Percentiles rank a stretch among this genome's conserved stretches.
Conservation (phyloP, 2,329 filamentous ascomycete genomes). For the Myriosclerotinia curreyana region DNA sequence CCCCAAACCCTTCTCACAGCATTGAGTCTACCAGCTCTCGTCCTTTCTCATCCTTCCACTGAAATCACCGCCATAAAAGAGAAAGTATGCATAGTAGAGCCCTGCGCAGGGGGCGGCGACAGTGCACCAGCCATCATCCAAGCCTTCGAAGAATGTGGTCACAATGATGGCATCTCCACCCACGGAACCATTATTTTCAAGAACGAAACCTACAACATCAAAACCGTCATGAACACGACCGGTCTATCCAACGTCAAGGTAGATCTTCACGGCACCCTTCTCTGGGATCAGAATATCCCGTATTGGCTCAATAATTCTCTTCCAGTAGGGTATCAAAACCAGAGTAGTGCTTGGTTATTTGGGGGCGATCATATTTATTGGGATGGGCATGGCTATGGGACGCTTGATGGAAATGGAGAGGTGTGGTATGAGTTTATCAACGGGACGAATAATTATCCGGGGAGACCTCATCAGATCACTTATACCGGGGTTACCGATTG, state of each 20-base stretch:
- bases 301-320: slow-evolving; percentile 42
- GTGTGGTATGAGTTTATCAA: slow-evolving; percentile 55
- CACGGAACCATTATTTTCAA: slow-evolving; percentile 43
- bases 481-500: slow-evolving; percentile 48
- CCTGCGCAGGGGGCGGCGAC: slow-evolving; percentile 31
- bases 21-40: neutral
- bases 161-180: slow-evolving; percentile 28
- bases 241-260: slow-evolving; percentile 45
- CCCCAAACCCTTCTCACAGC: slow-evolving; percentile 11
- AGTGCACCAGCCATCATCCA: slow-evolving; percentile 42
- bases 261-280: slow-evolving; percentile 55
- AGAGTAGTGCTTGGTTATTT: slow-evolving; percentile 53
- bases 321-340: slow-evolving; percentile 54
- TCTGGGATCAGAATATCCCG: slow-evolving; percentile 11
- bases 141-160: slow-evolving; percentile 44
- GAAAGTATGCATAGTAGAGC: slow-evolving; percentile 26
- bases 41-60: neutral
- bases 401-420: slow-evolving; percentile 58
- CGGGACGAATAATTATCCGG: slow-evolving; percentile 46
- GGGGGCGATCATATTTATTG: slow-evolving; percentile 52
- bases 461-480: slow-evolving; percentile 52
- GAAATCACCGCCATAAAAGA: neutral
- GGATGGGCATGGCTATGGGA: slow-evolving; percentile 51
- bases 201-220: slow-evolving; percentile 46
- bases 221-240: slow-evolving; percentile 46